phyloP scores from a whole-genome alignment of 257 asterid species.

The Nicotiana paniculata region DNA sequence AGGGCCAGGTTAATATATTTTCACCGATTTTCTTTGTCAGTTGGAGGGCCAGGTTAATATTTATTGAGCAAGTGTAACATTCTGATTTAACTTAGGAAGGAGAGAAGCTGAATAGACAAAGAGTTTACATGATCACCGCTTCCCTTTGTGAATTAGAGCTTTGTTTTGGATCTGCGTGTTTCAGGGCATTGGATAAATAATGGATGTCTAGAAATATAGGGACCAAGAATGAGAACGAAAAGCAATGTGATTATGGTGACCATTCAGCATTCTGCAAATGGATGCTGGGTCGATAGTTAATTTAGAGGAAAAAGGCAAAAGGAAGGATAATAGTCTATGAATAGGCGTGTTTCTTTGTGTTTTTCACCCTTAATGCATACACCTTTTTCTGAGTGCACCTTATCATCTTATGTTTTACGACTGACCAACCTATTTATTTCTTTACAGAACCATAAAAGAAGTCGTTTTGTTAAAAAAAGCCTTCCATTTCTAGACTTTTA shows the following conservation, averaged over 20 bases:
- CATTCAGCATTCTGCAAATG: not conserved
- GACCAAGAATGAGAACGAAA: not conserved
- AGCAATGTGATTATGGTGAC: not conserved
- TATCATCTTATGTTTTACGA: no score
- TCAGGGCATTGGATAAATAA: not conserved
- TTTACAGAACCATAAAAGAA: no score
- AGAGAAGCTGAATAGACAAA: not conserved
- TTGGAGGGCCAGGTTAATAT: constrained; percentile 43
- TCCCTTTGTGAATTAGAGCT: no score
- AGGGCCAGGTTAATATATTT: constrained; percentile 36
- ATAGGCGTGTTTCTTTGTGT: not conserved
- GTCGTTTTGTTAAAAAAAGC: not conserved
- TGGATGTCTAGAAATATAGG: not conserved
- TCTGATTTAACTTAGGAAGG: not conserved
- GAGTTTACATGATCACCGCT: not conserved
- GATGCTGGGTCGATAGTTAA: not conserved
- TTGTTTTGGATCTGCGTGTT: not conserved
- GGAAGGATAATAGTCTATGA: not conserved
- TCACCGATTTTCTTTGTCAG: not conserved
- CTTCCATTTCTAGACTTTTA: not conserved
- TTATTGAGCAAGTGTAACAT: not conserved
- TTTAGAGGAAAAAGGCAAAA: not conserved
- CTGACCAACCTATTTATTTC: no score
- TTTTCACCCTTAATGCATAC: no score
- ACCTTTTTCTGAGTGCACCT: no score